Evolutionary conservation across 352 stramenopile genomes (phyloP), one percentile per base, ranked within the genome.

Genomic region (Aphanomyces invadans): DNA sequence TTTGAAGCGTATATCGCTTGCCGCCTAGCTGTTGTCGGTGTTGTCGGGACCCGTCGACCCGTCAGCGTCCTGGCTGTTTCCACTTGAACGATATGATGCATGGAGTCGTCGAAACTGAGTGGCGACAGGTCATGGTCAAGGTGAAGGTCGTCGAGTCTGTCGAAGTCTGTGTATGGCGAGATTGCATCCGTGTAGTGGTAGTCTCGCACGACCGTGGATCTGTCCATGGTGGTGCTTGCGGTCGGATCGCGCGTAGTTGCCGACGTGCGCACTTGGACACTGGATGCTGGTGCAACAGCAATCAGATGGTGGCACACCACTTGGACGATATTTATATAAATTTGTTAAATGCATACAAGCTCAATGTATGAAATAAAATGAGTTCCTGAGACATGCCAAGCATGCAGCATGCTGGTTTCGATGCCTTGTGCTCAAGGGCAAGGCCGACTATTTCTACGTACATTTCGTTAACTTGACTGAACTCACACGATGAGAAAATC

Each of bases 51-150:
- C 15, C 36, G 7, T 42, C 36, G 36, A 15, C 36, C n/a, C n/a
- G n/a, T n/a, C n/a, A n/a, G 36, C 15, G 36, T 15, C 36, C 36
- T 42, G 36, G 36, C 36, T 7, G 36, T 15, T 15, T 57, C 49
- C 5, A 57, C 23, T n/a, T 57, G 49, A 38, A 57, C 29, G 25
- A 57, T 57, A 5, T 57, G 49, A 28, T 38, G 32, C 49, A 57
- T 57, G 7, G 49, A n/a, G 4, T 57, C 49, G 49, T 38, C 29
- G 5, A 57, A 28, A 19, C 44, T 52, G 12, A 21, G 12, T 19
- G 44, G 23, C 21, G 29, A 28, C 25, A 28, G 21, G 49, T 38
- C 19, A n/a, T 29, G 49, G 29, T 38, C 36, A 5, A 57, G 23
- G 9, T 21, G 49, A 15, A 57, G 15, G 19, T 2, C 29, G 25